phyloP scores from a whole-genome alignment of 2,329 filamentous ascomycete species.

The Aspergillus fischeri region DNA sequence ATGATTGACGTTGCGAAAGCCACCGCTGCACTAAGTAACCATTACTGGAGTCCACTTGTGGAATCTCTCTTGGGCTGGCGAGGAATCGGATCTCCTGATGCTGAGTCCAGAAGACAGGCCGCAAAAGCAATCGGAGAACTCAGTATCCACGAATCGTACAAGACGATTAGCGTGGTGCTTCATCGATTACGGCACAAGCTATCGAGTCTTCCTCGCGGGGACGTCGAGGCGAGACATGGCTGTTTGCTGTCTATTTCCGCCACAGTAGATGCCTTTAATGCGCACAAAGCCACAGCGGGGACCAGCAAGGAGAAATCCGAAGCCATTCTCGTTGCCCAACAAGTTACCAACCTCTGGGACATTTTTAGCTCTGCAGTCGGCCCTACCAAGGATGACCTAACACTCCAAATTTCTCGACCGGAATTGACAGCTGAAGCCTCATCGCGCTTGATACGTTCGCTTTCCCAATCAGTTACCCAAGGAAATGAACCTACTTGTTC shows the following conservation, averaged over 20 bases:
- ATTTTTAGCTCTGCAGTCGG: constrained; percentile 32
- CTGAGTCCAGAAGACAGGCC: constrained; percentile 66
- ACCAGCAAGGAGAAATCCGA: constrained; percentile 19
- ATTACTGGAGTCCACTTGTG: constrained; percentile 66
- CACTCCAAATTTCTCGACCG: constrained; percentile 35
- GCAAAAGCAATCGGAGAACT: constrained; percentile 62
- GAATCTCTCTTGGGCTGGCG: constrained; percentile 76
- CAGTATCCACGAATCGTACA: constrained; percentile 30
- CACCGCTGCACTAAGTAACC: constrained; percentile 60
- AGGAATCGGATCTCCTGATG: constrained; percentile 77
- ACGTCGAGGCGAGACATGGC: constrained; percentile 43
- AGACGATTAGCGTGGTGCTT: constrained; percentile 27
- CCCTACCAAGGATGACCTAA: constrained; percentile 37
- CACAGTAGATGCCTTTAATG: constrained; percentile 32
- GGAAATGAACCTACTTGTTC: constrained; percentile 5
- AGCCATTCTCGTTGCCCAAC: constrained; percentile 21
- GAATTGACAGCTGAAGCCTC: constrained; percentile 41
- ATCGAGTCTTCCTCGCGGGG: constrained; percentile 35
- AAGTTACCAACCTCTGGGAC: constrained; percentile 34
- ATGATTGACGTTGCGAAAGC: constrained; percentile 70
- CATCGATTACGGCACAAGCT: constrained; percentile 32
- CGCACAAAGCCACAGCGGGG: constrained; percentile 11
- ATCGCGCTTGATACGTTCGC: constrained; percentile 36
- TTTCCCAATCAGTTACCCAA: constrained; percentile 26
- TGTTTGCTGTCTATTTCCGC: constrained; percentile 40